phyloP scores from a whole-genome alignment of 192 early-diverging fungal species.

The Paraglomus occultum region DNA sequence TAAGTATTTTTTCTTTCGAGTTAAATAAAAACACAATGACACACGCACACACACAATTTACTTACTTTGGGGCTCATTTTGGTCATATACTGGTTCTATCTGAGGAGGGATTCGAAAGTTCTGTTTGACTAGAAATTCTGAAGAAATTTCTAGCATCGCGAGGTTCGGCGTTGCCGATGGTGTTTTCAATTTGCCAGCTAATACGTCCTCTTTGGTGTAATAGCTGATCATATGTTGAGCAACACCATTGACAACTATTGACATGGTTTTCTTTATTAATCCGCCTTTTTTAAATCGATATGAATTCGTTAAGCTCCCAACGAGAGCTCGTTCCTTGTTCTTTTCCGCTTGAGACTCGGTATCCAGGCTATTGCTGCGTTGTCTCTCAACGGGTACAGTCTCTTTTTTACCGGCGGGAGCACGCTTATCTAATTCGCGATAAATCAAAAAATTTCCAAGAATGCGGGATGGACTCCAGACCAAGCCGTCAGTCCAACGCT shows the following conservation, averaged over 20 bases:
- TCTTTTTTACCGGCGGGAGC: conserved; percentile 48
- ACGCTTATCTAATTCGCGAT: conserved; percentile 67
- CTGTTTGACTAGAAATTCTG: conserved; percentile 57
- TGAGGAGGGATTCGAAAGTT: conserved; percentile 58
- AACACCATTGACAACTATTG: conserved; percentile 64
- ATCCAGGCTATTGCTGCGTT: conserved; percentile 31
- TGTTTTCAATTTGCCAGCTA: conserved; percentile 48
- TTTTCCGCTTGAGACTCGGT: conserved; percentile 42
- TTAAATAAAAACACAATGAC: background rate
- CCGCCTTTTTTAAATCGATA: conserved; percentile 61
- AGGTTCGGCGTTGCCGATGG: conserved; percentile 54
- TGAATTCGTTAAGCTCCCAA: conserved; percentile 55
- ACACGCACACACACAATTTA: background rate
- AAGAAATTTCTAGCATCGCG: conserved; percentile 56
- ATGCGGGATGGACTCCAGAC: conserved; percentile 84
- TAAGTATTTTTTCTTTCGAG: background rate
- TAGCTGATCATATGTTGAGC: conserved; percentile 60
- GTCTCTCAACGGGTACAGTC: conserved; percentile 41
- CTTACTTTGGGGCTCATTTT: background rate
- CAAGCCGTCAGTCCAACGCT: conserved; percentile 85
- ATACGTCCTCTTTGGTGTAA: conserved; percentile 55
- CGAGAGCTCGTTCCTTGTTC: conserved; percentile 54
- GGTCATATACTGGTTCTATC: conserved; percentile 41
- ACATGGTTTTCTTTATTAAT: conserved; percentile 78
- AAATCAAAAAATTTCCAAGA: conserved; percentile 76